Base-by-base conservation (phyloP, 371 early-diverging fungal species). In the Mortierella sp. region DNA sequence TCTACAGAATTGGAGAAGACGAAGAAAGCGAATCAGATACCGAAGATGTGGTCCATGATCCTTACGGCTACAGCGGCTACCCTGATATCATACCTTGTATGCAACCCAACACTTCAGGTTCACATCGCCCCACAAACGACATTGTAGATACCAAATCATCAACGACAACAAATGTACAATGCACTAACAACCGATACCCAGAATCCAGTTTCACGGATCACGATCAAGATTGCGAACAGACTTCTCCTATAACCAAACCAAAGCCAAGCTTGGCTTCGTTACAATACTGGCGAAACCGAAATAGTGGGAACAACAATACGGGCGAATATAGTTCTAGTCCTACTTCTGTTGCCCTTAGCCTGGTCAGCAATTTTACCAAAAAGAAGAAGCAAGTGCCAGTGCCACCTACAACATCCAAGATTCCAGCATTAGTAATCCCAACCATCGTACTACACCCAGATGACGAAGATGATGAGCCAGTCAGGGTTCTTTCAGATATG, bases 401-500 rank as follows among this genome's bases (percentile, higher is more conserved):
- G 47, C 47, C 51, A 10, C 22, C 40, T 6, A 28, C 29, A 28
- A 15, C 26, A 29, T n/a, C 53, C 45, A 13, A 13, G 4, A 19
- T 13, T 22, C 32, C 43, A 43, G n/a, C 35, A 31, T 37, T 60
- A 10, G 28, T 55, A 9, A 68, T 80, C 35, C 81, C 81, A 3
- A 74, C 60, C 22, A 80, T 80, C 37, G 75, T 80, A 6, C 35
- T 80, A 15, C 81, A 80, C 34, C 81, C 81, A 9, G 81, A 80
- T 32, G 75, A 75, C 13, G 81, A 75, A 12, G 81, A 75, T 19
- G 75, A 60, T 19, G 75, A 75, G 34, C 75, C 81, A 0, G 56
- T 72, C 22, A 51, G 75, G 5, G 62, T 75, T 4, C 58, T 80
- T 9, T 66, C 81, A 2, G 64, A 74, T 10, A 64, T 54, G 40